A percentile compares a stretch with the other conserved stretches of the same genome.
phyloP scores from a whole-genome alignment of 352 stramenopile species.

The Phytophthora fragariae region DNA sequence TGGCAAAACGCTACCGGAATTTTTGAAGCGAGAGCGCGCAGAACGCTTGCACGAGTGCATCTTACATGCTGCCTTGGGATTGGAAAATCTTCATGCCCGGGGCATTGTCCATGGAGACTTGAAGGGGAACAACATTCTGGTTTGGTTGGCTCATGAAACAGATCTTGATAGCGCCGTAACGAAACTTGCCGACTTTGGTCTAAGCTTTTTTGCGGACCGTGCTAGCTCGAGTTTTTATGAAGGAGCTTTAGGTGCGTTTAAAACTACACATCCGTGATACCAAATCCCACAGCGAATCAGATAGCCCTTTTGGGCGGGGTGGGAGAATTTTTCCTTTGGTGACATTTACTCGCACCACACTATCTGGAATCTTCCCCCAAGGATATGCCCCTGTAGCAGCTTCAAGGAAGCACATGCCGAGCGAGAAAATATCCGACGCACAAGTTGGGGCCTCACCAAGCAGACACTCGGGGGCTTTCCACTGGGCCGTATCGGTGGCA shows the following conservation, averaged over 20 bases:
- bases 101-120: constrained; percentile 37
- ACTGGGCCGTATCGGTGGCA: constrained; percentile 24
- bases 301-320: neutral
- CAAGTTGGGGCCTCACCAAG: neutral
- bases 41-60: constrained; percentile 4
- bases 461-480: constrained; percentile 1
- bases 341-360: neutral
- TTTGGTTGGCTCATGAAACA: constrained; percentile 26
- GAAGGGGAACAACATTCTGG: constrained; percentile 42
- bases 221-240: neutral
- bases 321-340: neutral
- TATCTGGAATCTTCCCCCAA: neutral
- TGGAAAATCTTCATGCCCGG: constrained; percentile 38
- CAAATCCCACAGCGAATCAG: neutral
- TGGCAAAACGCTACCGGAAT: constrained; percentile 8
- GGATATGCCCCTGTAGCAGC: neutral
- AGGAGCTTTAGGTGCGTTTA: neutral
- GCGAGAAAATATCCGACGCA: constrained; percentile 7
- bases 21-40: constrained; percentile 1
- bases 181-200: constrained; percentile 32
- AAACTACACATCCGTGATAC: constrained; percentile 4
- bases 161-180: neutral
- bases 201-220: constrained; percentile 23
- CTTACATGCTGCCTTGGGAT: neutral
- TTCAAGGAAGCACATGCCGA: constrained; percentile 6